Conservation (phyloP, 805 yeast genomes). For the Debaryomyces castellii region DNA sequence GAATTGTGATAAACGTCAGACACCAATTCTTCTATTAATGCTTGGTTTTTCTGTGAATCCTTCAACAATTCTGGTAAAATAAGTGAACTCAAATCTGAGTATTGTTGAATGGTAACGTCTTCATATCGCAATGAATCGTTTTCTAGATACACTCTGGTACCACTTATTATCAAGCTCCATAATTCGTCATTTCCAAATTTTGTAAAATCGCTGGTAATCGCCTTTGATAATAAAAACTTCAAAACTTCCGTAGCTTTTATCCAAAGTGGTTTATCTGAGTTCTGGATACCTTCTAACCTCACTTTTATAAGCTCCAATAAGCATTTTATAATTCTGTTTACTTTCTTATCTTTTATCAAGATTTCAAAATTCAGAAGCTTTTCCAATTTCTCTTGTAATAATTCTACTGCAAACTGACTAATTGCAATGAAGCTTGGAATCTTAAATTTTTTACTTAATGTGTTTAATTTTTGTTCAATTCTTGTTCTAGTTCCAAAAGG, state of each 20-base stretch:
- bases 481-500: constrained; percentile 63
- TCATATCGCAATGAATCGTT: constrained; percentile 35
- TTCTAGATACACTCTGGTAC: constrained; percentile 42
- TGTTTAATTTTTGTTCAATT: constrained; percentile 51
- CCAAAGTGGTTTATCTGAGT: constrained; percentile 49
- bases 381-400: constrained; percentile 39
- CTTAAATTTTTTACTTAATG: constrained; percentile 31
- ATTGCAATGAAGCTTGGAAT: constrained; percentile 66
- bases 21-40: constrained; percentile 43
- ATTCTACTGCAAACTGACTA: constrained; percentile 46
- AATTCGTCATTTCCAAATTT: constrained; percentile 16
- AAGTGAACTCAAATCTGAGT: constrained; percentile 36
- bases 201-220: constrained; percentile 17
- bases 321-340: constrained; percentile 46
- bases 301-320: constrained; percentile 52
- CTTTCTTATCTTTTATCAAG: constrained; percentile 44
- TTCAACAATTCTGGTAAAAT: constrained; percentile 41
- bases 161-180: constrained; percentile 44
- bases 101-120: constrained; percentile 45
- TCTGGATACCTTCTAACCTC: constrained; percentile 36
- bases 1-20: constrained; percentile 57
- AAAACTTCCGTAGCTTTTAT: constrained; percentile 46
- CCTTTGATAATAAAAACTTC: constrained; percentile 28
- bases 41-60: constrained; percentile 9
- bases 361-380: constrained; percentile 27